Conservation (phyloP, 192 early-diverging fungal genomes). For the Chytriomyces sp. region DNA sequence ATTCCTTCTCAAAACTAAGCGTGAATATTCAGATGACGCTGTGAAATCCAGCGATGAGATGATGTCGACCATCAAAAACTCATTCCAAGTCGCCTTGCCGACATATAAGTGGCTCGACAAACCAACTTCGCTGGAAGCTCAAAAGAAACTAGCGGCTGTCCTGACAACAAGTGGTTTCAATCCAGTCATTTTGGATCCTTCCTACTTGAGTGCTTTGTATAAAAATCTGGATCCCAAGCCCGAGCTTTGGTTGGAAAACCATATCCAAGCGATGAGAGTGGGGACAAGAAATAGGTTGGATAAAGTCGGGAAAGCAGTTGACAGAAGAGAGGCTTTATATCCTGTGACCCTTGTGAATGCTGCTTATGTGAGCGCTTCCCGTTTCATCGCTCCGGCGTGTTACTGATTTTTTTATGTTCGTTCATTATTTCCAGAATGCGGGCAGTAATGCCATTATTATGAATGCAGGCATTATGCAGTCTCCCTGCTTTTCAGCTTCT, state of each 20-base stretch:
- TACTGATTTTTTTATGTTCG: neutral
- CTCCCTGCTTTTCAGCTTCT: constrained; percentile 51
- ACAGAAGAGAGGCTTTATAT: constrained; percentile 2
- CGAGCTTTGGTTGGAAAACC: constrained; percentile 3
- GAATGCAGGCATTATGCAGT: constrained; percentile 64
- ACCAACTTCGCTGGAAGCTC: constrained; percentile 13
- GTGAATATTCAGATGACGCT: neutral
- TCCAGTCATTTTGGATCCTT: constrained; percentile 5
- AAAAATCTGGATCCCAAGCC: neutral
- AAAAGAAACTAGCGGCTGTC: constrained; percentile 27
- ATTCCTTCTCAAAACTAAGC: neutral
- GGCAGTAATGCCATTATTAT: constrained; percentile 15
- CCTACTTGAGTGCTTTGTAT: neutral
- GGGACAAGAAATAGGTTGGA: neutral
- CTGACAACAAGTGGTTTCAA: constrained; percentile 10
- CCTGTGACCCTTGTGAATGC: constrained; percentile 17
- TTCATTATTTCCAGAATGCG: neutral
- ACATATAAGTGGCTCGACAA: constrained; percentile 28
- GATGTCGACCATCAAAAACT: neutral
- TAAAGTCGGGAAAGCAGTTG: constrained; percentile 1
- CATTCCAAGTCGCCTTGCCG: constrained; percentile 15
- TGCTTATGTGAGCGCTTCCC: constrained; percentile 2
- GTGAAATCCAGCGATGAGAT: neutral
- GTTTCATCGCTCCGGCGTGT: neutral
- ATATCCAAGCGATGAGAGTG: neutral